phyloP scores from a whole-genome alignment of 2,329 filamentous ascomycete species.

The Volutella citrinella region DNA sequence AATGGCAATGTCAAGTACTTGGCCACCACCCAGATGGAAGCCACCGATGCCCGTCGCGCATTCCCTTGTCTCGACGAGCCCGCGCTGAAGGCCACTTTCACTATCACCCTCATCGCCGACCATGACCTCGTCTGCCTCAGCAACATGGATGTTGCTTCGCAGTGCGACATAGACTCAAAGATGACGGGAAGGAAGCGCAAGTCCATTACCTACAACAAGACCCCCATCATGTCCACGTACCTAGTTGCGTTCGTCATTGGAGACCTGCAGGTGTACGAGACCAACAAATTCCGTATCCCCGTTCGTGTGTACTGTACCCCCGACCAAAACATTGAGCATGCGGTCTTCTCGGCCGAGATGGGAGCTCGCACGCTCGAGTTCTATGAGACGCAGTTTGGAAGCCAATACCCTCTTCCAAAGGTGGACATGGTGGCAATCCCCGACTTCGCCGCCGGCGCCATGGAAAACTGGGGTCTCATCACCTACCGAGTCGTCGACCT shows the following conservation, averaged over 20 bases:
- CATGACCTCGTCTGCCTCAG: slow-evolving; percentile 87
- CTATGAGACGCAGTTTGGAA: slow-evolving; percentile 93
- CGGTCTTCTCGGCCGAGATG: slow-evolving; percentile 84
- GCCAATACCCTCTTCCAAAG: slow-evolving; percentile 56
- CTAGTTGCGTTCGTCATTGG: slow-evolving; percentile 91
- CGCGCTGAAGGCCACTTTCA: slow-evolving; percentile 88
- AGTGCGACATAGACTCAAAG: slow-evolving; percentile 68
- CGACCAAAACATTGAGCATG: slow-evolving; percentile 86
- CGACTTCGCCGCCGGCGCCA: slow-evolving; percentile 91
- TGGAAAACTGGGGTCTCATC: slow-evolving; percentile 98
- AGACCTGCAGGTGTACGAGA: slow-evolving; percentile 91
- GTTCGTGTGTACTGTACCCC: slow-evolving; percentile 92
- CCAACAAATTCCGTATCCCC: slow-evolving; percentile 84
- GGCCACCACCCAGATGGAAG: slow-evolving; percentile 94
- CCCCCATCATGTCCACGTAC: slow-evolving; percentile 94
- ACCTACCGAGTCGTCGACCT: slow-evolving; percentile 86
- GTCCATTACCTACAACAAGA: slow-evolving; percentile 87
- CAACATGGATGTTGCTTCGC: slow-evolving; percentile 91
- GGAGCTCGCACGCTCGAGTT: slow-evolving; percentile 87
- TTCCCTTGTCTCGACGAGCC: slow-evolving; percentile 98
- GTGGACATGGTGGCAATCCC: slow-evolving; percentile 70
- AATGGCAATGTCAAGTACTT: slow-evolving; percentile 79
- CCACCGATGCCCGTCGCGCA: slow-evolving; percentile 86
- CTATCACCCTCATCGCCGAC: slow-evolving; percentile 86
- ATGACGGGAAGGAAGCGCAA: slow-evolving; percentile 64